Base-by-base conservation (phyloP, 345 rosid species). In the Garcia nutans region DNA sequence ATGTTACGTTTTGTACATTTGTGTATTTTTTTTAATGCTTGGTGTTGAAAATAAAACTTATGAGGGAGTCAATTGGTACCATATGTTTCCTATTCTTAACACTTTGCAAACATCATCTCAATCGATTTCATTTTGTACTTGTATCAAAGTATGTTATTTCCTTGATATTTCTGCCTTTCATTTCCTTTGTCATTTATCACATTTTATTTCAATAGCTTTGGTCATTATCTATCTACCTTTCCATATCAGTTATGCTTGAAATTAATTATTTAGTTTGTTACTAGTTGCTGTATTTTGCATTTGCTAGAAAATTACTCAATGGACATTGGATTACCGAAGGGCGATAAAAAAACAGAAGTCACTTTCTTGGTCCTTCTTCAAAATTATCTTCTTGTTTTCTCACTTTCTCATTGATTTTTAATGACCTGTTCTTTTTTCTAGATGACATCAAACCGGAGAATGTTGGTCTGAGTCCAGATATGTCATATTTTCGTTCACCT, bases 361-460 rank as follows among this genome's bases (percentile, higher is more conserved):
- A 10, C 76, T 45, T 49, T 41, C 6, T 49, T 11, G 52, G 16
- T 16, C 10, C 41, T 58, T n/a, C 31, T 57, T 42, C 52, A 58
- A 41, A 41, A 71, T 59, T 42, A 58, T 8, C 23, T 10, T 33
- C 1, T 11, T 8, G 22, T 68, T 26, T 24, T 68, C 22, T 70
- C 28, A 11, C 19, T 56, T 19, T 0, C n/a, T 31, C 11, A 19
- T 23, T 78, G 17, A 52, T 23, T 70, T 16, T 31, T 58, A 50
- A 62, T 24, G 64, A 37, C 1, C 75, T 63, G 67, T n/a, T 71
- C 45, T 74, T 12, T 83, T 42, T 8, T 79, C 3, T 33, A 96
- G 99, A 96, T 80, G 79, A 80, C 52, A 84, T 96, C 66, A 74
- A 69, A 70, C 88, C 92, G 9, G 89, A 52, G 24, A 94, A 92